Conservation (phyloP, 2,329 filamentous ascomycete genomes). For the Purpureocillium takamizusanense region DNA sequence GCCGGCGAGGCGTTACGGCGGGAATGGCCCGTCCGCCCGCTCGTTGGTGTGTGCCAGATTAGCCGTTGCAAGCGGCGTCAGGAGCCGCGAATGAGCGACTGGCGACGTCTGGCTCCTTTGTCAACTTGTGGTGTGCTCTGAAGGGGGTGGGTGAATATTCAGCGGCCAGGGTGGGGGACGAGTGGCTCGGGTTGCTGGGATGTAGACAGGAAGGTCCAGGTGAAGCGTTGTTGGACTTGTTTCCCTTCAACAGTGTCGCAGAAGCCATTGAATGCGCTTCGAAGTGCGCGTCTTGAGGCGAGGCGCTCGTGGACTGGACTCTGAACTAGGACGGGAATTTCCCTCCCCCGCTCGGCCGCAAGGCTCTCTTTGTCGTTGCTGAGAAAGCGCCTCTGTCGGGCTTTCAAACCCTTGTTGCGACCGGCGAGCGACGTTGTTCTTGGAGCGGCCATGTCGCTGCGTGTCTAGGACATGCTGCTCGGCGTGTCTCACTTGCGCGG, state of each 20-base stretch:
- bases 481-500: constrained; percentile 25
- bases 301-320: no score
- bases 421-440: constrained; percentile 10
- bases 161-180: not conserved
- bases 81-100: not conserved
- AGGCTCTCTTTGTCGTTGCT: no score
- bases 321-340: no score
- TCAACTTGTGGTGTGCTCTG: not conserved
- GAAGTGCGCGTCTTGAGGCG: no score
- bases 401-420: no score
- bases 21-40: not conserved
- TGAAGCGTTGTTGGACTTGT: not conserved
- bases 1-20: not conserved
- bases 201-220: not conserved
- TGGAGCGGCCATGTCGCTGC: constrained; percentile 20
- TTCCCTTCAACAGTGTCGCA: no score
- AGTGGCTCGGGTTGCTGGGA: not conserved
- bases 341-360: no score
- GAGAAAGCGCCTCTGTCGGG: no score
- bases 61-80: not conserved
- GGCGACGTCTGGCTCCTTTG: no score
- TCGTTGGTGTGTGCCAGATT: not conserved
- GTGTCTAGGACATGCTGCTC: constrained; percentile 17
- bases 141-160: not conserved
- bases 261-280: no score